Percentiles rank a stretch among this genome's conserved stretches.
These are phyloP conservation scores for Pascua sp. DNA, from an alignment of 1,284 basidiomycete genomes.

Conservation along the genomic window DNA sequence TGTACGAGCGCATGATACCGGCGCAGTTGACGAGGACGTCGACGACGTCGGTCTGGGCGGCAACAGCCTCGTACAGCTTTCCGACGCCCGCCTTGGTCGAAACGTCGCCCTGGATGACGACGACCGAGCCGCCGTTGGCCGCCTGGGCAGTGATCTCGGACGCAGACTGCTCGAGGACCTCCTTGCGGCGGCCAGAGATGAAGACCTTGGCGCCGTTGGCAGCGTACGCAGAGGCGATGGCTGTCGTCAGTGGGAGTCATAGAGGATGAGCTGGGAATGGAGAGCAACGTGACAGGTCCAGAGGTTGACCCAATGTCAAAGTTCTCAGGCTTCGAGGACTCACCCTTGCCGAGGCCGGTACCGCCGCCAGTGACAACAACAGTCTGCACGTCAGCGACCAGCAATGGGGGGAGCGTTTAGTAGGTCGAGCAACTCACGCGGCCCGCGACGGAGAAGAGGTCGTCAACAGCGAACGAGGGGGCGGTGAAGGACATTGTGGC, in stretches of 20 bases:
- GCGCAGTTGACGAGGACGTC: slow-evolving; percentile 46
- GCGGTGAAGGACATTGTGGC: neutral
- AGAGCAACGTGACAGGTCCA: neutral
- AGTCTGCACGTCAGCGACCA: slow-evolving; percentile 1
- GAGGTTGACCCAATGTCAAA: no score
- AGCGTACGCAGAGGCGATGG: slow-evolving; percentile 42
- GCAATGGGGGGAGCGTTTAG: no score
- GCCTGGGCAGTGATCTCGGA: slow-evolving; percentile 30
- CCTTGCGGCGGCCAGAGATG: slow-evolving; percentile 46
- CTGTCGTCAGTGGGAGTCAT: slow-evolving; percentile 9
- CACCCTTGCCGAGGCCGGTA: slow-evolving; percentile 36
- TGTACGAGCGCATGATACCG: slow-evolving; percentile 33
- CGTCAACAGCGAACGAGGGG: slow-evolving; percentile 22
- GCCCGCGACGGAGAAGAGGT: slow-evolving; percentile 28
- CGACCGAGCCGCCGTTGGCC: slow-evolving; percentile 19
- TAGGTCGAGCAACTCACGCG: slow-evolving; percentile 7
- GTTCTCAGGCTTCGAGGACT: neutral
- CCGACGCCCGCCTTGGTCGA: slow-evolving; percentile 38
- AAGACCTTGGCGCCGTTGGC: slow-evolving; percentile 49
- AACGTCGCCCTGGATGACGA: slow-evolving; percentile 43
- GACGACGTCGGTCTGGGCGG: slow-evolving; percentile 26
- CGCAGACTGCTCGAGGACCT: slow-evolving; percentile 41
- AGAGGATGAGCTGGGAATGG: neutral
- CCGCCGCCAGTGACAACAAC: slow-evolving; percentile 39
- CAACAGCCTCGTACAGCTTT: slow-evolving; percentile 35